Conservation (phyloP, 306 rosid species). For the Castanea mollissima region DNA sequence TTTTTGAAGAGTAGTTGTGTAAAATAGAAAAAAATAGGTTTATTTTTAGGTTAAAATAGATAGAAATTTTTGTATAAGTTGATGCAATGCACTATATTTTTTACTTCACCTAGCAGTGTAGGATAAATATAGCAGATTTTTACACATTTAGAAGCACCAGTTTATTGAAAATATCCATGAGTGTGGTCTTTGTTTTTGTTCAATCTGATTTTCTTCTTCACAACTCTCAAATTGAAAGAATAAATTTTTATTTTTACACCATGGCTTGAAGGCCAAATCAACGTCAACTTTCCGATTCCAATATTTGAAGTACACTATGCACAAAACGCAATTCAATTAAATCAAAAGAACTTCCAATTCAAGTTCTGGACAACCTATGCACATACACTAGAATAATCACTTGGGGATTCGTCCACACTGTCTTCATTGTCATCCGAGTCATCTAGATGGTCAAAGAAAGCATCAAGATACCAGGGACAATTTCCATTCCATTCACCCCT, state of each 20-base stretch:
- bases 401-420: conserved; percentile 16
- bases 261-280: background rate
- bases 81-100: background rate
- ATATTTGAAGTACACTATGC: conserved; percentile 12
- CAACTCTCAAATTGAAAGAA: background rate
- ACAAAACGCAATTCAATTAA: conserved; percentile 21
- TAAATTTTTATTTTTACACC: background rate
- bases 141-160: background rate
- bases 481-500: conserved; percentile 52
- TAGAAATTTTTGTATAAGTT: background rate
- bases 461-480: conserved; percentile 55
- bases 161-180: background rate
- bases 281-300: background rate
- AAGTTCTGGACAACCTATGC: conserved; percentile 23
- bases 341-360: conserved; percentile 16
- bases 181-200: background rate
- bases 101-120: background rate
- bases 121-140: background rate
- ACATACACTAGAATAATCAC: conserved; percentile 23
- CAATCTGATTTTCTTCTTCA: background rate
- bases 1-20: too few relatives aligned
- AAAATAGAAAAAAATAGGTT: too few relatives aligned
- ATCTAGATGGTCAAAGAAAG: conserved; percentile 60
- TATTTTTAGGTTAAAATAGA: background rate
- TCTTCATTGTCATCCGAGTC: conserved; percentile 60